A percentile compares a stretch with the other conserved stretches of the same genome.
phyloP scores from a whole-genome alignment of 2,329 filamentous ascomycete genomes.

The Fusarium beomiforme region DNA sequence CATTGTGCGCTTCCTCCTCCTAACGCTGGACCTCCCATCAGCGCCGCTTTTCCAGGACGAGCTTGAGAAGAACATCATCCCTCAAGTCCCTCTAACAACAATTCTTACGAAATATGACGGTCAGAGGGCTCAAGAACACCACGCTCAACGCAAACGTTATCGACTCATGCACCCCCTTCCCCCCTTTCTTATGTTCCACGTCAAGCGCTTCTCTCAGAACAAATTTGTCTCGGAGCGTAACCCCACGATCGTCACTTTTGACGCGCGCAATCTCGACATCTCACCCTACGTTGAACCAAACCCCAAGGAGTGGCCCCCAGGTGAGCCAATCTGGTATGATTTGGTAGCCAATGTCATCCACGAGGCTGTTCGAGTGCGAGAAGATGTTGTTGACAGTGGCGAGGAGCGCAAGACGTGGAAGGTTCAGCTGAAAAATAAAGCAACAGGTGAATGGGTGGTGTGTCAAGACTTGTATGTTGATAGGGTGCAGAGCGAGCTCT shows the following conservation, averaged over 20 bases:
- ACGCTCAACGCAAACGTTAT: conserved; percentile 88
- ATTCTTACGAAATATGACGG: conserved; percentile 96
- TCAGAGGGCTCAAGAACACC: conserved; percentile 84
- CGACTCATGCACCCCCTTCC: conserved; percentile 90
- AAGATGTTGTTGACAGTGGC: conserved; percentile 88
- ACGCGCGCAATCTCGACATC: conserved; percentile 84
- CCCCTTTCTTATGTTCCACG: conserved; percentile 90
- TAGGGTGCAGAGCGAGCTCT: conserved; percentile 84
- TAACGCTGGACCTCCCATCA: conserved; percentile 91
- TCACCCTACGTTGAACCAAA: conserved; percentile 92
- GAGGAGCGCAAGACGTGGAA: conserved; percentile 94
- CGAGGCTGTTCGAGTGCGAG: conserved; percentile 79
- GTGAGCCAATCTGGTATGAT: conserved; percentile 93
- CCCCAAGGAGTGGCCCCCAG: conserved; percentile 72
- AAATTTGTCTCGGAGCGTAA: conserved; percentile 97
- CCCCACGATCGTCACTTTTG: conserved; percentile 97
- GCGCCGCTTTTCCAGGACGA: conserved; percentile 97
- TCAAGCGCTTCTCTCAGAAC: conserved; percentile 97
- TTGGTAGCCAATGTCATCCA: conserved; percentile 94
- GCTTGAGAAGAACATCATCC: conserved; percentile 94
- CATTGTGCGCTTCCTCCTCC: conserved; percentile 83
- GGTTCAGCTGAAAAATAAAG: conserved; percentile 86
- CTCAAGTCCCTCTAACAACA: conserved; percentile 83
- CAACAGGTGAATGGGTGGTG: conserved; percentile 87
- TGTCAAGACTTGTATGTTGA: conserved; percentile 95